Conservation (phyloP, 1,139 yeast genomes). For the Saccharomyces hybrid region DNA sequence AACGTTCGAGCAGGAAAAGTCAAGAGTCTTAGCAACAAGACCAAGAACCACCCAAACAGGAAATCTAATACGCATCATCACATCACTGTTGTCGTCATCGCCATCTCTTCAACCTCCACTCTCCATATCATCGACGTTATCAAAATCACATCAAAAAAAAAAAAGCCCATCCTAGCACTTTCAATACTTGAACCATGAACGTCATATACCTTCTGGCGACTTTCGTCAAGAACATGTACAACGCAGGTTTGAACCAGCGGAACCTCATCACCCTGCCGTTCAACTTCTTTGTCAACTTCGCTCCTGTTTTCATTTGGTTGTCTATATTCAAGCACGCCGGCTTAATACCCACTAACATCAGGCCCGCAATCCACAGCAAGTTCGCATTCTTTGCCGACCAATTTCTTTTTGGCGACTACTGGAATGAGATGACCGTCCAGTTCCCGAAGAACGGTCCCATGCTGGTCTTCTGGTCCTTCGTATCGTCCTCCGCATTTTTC, state of each 20-base stretch:
- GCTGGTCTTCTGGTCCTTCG: slow-evolving; percentile 2
- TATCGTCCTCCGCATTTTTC: slow-evolving; percentile 6
- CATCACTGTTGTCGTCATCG: neutral
- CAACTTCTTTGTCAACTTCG: slow-evolving; percentile 44
- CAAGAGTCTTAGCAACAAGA: too few relatives aligned
- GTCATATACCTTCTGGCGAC: slow-evolving; percentile 6
- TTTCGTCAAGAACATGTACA: slow-evolving; percentile 14
- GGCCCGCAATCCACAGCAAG: slow-evolving; percentile 45
- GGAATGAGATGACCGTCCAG: slow-evolving; percentile 22
- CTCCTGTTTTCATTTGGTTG: slow-evolving; percentile 53
- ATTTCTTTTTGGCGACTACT: slow-evolving; percentile 29
- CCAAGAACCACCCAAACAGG: too few relatives aligned
- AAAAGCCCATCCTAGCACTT: neutral
- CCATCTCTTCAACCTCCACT: neutral
- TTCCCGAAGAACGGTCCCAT: slow-evolving; percentile 5
- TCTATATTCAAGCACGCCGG: slow-evolving; percentile 55
- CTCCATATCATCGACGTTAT: neutral
- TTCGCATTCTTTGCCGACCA: slow-evolving; percentile 25
- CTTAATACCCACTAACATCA: slow-evolving; percentile 44
- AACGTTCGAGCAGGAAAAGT: too few relatives aligned
- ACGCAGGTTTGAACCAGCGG: slow-evolving; percentile 35
- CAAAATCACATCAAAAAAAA: neutral
- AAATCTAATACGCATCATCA: too few relatives aligned
- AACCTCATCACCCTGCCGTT: slow-evolving; percentile 35
- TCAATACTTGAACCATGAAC: neutral